These are phyloP conservation scores for Datura wrightii DNA, from an alignment of 257 asterid genomes.

Conservation along the genomic window DNA sequence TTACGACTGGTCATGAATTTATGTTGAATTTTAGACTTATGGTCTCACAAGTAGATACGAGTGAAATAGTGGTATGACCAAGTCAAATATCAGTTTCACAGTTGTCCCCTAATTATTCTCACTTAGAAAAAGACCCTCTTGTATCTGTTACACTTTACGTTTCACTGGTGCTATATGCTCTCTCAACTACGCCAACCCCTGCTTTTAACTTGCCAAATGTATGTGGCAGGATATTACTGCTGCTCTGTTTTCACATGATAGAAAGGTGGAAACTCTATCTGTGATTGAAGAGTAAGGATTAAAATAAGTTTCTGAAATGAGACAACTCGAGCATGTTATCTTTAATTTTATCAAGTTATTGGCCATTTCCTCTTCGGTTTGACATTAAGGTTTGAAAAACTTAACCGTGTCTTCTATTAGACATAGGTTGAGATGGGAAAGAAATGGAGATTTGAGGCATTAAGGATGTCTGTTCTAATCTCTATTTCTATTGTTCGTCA, in stretches of 20 bases:
- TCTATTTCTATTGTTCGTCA: neutral
- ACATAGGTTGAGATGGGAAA: neutral
- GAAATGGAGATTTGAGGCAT: neutral
- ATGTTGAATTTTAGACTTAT: neutral
- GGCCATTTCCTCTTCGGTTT: neutral
- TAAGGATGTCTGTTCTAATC: neutral
- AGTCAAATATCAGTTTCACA: neutral
- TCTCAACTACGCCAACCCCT: neutral
- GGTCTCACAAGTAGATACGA: neutral
- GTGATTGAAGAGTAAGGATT: conserved; percentile 2
- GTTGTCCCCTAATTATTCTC: neutral
- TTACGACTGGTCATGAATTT: neutral
- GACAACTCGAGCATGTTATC: neutral
- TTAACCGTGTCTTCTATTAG: neutral
- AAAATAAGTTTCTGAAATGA: conserved; percentile 6
- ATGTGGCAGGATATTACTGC: neutral
- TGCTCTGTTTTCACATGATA: neutral
- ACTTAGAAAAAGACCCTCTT: neutral
- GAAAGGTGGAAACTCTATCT: neutral
- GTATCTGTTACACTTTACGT: neutral
- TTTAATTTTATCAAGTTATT: neutral
- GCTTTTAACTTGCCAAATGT: neutral
- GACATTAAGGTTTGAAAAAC: neutral
- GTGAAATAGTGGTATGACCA: neutral
- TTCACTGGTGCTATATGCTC: conserved; percentile 5